Evolutionary conservation across 2,329 filamentous ascomycete genomes (phyloP).

Genomic region (Phoma sp.): DNA sequence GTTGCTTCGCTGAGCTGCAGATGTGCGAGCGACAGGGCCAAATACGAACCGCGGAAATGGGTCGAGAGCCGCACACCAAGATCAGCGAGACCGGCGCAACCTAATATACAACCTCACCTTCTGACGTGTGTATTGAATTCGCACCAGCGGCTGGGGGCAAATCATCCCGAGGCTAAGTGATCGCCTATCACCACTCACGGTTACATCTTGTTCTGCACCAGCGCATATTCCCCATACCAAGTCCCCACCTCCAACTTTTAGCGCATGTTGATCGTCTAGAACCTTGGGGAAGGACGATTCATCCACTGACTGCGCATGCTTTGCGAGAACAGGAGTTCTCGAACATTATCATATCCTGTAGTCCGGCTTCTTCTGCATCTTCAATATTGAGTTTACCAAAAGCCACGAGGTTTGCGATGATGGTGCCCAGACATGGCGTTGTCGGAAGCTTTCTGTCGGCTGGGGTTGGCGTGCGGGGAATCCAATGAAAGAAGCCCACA

Average conservation of each 20-base stretch:
- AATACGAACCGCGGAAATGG: not conserved
- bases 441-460: slow-evolving; percentile 8
- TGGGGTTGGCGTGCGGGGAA: slow-evolving; percentile 6
- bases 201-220: slow-evolving; percentile 1
- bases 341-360: too few species aligned
- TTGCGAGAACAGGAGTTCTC: not conserved
- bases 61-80: slow-evolving; percentile 12
- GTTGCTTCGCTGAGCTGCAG: too few species aligned
- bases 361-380: not conserved
- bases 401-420: not conserved
- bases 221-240: slow-evolving; percentile 3
- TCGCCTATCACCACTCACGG: slow-evolving; percentile 14
- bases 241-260: slow-evolving; percentile 24
- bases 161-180: slow-evolving; percentile 21
- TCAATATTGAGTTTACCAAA: not conserved
- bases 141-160: slow-evolving; percentile 8
- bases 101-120: slow-evolving; percentile 5
- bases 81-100: slow-evolving; percentile 6
- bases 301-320: not conserved
- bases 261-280: slow-evolving; percentile 20
- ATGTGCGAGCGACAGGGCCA: not conserved
- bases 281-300: not conserved
- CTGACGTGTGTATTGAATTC: slow-evolving; percentile 6
- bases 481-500: slow-evolving; percentile 16
- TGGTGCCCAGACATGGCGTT: slow-evolving; percentile 10